Evolutionary conservation across 169 alveolate genomes (phyloP).

Genomic region (Cryptosporidium ubiquitum): DNA sequence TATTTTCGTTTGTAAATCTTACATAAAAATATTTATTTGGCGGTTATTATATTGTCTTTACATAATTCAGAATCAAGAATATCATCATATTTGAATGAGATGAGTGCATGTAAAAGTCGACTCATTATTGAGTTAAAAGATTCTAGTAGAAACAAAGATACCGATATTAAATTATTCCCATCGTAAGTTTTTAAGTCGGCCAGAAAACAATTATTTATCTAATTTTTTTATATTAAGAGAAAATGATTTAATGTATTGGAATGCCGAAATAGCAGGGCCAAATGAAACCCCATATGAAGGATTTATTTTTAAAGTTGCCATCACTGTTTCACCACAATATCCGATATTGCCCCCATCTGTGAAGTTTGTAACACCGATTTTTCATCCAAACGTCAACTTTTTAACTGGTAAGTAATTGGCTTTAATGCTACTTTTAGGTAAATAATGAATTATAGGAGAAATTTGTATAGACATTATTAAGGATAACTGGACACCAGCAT

Average conservation of each 20-base stretch:
- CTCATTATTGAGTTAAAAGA: constrained; percentile 45
- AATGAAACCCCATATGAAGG: constrained; percentile 92
- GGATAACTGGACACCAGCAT: constrained; percentile 96
- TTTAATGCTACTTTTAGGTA: neutral
- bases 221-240: constrained; percentile 71
- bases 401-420: constrained; percentile 85
- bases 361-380: constrained; percentile 91
- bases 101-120: constrained; percentile 67
- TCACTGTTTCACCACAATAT: constrained; percentile 90
- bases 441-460: constrained; percentile 83
- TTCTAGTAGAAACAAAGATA: constrained; percentile 16
- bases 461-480: constrained; percentile 93
- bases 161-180: constrained; percentile 40
- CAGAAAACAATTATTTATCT: neutral
- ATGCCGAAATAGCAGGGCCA: constrained; percentile 91
- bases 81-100: neutral
- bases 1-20: neutral
- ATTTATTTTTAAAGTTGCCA: constrained; percentile 89
- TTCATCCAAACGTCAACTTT: constrained; percentile 96
- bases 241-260: constrained; percentile 87
- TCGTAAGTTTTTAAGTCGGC: neutral
- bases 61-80: neutral
- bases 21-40: neutral
- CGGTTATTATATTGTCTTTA: constrained; percentile 1
- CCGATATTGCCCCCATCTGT: constrained; percentile 95